phyloP scores from a whole-genome alignment of 129 eudicot species.

The Flaveria sonorensis region DNA sequence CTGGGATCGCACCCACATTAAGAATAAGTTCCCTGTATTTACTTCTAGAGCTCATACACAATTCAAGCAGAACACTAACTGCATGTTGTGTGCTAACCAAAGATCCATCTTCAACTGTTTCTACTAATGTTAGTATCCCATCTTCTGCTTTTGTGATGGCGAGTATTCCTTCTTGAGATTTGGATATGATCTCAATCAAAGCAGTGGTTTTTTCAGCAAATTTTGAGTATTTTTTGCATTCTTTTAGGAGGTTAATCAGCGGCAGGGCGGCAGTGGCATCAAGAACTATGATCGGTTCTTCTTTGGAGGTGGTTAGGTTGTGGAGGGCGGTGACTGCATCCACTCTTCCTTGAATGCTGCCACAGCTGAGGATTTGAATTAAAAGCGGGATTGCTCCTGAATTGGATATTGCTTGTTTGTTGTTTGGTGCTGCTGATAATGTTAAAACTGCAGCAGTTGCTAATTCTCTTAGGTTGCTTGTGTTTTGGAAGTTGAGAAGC shows the following conservation, averaged over 20 bases:
- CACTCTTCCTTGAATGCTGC: conserved; percentile 64
- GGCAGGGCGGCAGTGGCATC: conserved; percentile 59
- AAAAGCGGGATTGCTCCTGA: conserved; percentile 68
- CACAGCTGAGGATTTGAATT: conserved; percentile 61
- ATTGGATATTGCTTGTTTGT: conserved; percentile 55
- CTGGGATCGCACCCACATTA: conserved; percentile 87
- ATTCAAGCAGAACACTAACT: conserved; percentile 59
- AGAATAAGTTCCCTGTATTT: conserved; percentile 76
- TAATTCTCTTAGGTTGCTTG: conserved; percentile 52
- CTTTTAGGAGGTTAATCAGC: conserved; percentile 69
- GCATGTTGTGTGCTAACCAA: conserved; percentile 65
- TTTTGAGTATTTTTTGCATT: conserved; percentile 74
- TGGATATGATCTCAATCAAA: conserved; percentile 53
- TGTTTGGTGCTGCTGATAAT: conserved; percentile 64
- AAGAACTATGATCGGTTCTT: conserved; percentile 40
- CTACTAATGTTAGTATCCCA: conserved; percentile 74
- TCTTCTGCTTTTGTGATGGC: conserved; percentile 51
- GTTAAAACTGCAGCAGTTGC: conserved; percentile 79
- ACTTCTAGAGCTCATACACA: conserved; percentile 61
- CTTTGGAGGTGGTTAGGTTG: conserved; percentile 56
- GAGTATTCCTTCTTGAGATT: conserved; percentile 53
- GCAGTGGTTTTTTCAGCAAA: conserved; percentile 72
- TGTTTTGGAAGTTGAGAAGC: conserved; percentile 51
- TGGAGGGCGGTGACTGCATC: conserved; percentile 79
- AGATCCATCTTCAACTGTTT: conserved; percentile 81